Base-by-base conservation (phyloP, 2,329 filamentous ascomycete genomes). In the Trichoderma citrinoviride region DNA sequence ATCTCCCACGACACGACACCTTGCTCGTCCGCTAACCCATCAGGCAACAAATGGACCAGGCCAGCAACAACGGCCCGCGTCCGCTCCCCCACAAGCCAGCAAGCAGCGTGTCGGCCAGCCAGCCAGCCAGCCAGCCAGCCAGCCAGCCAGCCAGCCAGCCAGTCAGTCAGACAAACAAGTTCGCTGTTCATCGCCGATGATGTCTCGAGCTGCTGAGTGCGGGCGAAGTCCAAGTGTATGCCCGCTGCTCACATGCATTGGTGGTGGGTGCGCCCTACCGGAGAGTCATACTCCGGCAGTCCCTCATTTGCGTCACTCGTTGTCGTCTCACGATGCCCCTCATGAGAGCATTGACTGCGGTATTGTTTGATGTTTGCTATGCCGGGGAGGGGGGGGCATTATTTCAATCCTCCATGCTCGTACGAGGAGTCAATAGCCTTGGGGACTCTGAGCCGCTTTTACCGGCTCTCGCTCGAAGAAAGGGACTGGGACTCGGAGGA, bases 231-330 rank as follows among this genome's bases (percentile, higher is more conserved):
- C 25, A n/a, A 46, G 25, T 62, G 58, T 33, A 29, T n/a, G 49
- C 47, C 58, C 41, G 40, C 58, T 37, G 58, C 49, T 54, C 58
- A 62, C 58, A 62, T 62, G 58, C 49, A n/a, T 37, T 37, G 58
- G 47, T 54, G 58, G 40, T 54, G 58, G n/a, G 55, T 19, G 23
- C 40, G 41, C 37, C 55, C 55, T 33, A 47, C 40, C 27, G 47
- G 43, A 46, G 14, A 15, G 55, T 54, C 19, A 49, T 27, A 44
- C 40, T 23, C 41, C 46, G 49, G 29, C 15, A 10, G n/a, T 57
- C n/a, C 41, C 12, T 54, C 40, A 53, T 62, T 54, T 53, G 58
- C 58, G 49, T 62, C 58, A 62, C 49, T 62, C 58, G 47, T 41
- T 19, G 55, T 37, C 23, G 47, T 62, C 58, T 61, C 57, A 61